phyloP scores from a whole-genome alignment of 2,329 filamentous ascomycete species.

The Fusarium nanum region DNA sequence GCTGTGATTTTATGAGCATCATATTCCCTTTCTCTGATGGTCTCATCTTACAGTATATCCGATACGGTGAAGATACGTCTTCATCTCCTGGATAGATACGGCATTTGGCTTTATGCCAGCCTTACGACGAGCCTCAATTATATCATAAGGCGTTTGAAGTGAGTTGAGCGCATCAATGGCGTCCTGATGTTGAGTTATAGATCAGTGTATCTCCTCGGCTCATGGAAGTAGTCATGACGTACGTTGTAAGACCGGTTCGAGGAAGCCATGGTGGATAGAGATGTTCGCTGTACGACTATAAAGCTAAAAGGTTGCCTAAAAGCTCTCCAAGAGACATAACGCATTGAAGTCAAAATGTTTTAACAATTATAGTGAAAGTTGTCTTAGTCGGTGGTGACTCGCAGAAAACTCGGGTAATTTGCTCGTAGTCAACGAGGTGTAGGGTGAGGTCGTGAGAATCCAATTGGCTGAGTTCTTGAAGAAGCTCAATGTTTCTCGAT shows the following conservation, averaged over 20 bases:
- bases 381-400: slow-evolving; percentile 18
- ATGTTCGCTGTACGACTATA: slow-evolving; percentile 26
- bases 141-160: slow-evolving; percentile 87
- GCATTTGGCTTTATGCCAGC: slow-evolving; percentile 78
- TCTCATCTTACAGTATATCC: slow-evolving; percentile 72
- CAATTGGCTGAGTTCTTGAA: neutral
- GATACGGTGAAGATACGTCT: slow-evolving; percentile 78
- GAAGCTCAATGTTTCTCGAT: too few species aligned
- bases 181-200: slow-evolving; percentile 66
- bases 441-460: neutral
- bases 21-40: neutral
- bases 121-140: slow-evolving; percentile 81
- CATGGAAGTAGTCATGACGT: neutral
- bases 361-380: slow-evolving; percentile 9
- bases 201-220: neutral
- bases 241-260: slow-evolving; percentile 52
- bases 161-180: slow-evolving; percentile 88
- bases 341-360: slow-evolving; percentile 46
- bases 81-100: slow-evolving; percentile 80
- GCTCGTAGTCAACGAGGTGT: slow-evolving; percentile 12
- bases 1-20: slow-evolving; percentile 39
- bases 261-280: slow-evolving; percentile 47
- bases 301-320: slow-evolving; percentile 37
- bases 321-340: slow-evolving; percentile 49
- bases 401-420: slow-evolving; percentile 47